Base-by-base conservation (phyloP, 495 filamentous ascomycete genomes). In the Cenococcum geophilum region DNA sequence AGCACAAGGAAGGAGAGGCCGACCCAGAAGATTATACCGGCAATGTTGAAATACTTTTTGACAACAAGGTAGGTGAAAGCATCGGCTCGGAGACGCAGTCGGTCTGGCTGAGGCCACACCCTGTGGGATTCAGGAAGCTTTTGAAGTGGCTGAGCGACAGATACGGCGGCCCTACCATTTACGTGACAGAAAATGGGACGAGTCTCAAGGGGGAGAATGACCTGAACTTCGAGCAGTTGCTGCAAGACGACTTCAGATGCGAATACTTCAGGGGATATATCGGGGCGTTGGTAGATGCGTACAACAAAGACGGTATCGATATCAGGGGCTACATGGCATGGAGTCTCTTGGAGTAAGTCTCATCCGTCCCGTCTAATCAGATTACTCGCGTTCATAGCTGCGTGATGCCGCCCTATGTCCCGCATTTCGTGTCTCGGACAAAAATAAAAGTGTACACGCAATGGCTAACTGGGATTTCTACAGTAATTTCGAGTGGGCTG, bases 161-260 rank as follows among this genome's bases (percentile, higher is more conserved):
- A 5, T 91, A 91, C 73, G 79, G 77, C 37, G 74, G 83, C 62
- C 87, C 88, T 23, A 82, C 83, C 69, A 89, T 92, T 72, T 89
- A 88, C 72, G 86, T 90, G 58, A 92, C 88, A 0, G 89, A 91
- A 79, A 91, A 89, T 74, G 87, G 89, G 20, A 91, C 88, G 3
- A 85, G 83, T 62, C 8, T 89, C 67, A 86, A 88, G 68, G 86
- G 86, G 45, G 88, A 91, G 78, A 91, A 87, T 70, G 86, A 90
- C 68, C 70, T 89, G 73, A 74, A 82, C 5, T 70, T 82, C 23
- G 84, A 89, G 40, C 64, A 90, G 76, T 78, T 89, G 45, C 74
- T 91, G 27, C 73, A 89, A 45, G 87, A 89, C 72, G 84, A 87
- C 65, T 89, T 90, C 80, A 78, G 86, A 18, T 83, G 82, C 49